A percentile compares a stretch with the other conserved stretches of the same genome.
phyloP scores from a whole-genome alignment of 495 filamentous ascomycete species.

The Talaromyces liani region DNA sequence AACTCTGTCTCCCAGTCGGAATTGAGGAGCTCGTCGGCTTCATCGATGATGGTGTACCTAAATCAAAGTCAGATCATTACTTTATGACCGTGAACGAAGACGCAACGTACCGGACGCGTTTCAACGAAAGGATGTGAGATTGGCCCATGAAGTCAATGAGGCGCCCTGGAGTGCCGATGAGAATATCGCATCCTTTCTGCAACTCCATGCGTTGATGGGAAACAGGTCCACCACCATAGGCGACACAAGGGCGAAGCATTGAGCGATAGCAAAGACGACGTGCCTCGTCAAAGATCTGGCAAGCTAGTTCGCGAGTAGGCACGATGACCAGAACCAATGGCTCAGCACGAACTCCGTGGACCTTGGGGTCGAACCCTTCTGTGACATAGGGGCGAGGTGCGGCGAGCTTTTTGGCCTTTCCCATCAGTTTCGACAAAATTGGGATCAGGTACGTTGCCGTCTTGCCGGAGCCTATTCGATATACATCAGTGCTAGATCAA shows the following conservation, averaged over 20 bases:
- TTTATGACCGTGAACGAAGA: constrained; percentile 4
- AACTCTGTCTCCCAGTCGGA: constrained; percentile 68
- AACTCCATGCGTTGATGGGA: constrained; percentile 62
- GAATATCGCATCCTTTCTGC: constrained; percentile 75
- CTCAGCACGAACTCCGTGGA: constrained; percentile 57
- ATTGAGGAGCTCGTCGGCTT: constrained; percentile 87
- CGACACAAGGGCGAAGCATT: constrained; percentile 87
- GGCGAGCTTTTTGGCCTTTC: constrained; percentile 78
- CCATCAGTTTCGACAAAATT: constrained; percentile 84
- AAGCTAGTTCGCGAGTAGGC: constrained; percentile 81
- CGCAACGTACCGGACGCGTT: constrained; percentile 58
- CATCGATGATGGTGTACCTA: constrained; percentile 82
- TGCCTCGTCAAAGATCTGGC: constrained; percentile 90
- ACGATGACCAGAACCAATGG: constrained; percentile 80
- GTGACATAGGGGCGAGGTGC: constrained; percentile 62
- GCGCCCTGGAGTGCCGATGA: constrained; percentile 84
- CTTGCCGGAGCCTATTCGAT: constrained; percentile 75
- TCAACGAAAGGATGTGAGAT: constrained; percentile 57
- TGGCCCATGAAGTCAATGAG: constrained; percentile 74
- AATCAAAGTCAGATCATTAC: neutral
- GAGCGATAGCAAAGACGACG: constrained; percentile 87
- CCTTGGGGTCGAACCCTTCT: constrained; percentile 30
- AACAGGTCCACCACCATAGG: constrained; percentile 76
- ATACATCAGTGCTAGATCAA: neutral
- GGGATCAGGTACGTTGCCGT: constrained; percentile 90